Conservation (phyloP, 106 monocot species). For the Dendrobium huoshanense region DNA sequence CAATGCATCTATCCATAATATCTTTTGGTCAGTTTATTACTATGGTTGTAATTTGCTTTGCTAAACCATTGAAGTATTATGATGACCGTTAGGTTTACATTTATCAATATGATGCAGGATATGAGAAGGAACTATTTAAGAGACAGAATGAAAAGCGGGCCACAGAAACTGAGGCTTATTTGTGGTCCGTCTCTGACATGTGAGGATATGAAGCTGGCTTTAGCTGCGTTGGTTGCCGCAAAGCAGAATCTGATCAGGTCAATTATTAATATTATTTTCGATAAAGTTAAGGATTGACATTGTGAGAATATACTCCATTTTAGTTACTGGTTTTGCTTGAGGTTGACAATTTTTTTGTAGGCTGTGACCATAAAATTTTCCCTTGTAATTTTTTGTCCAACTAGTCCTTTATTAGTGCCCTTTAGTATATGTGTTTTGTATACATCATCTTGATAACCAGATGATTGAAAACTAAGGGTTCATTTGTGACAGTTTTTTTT, state of each 20-base stretch:
- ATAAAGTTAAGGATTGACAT: background rate
- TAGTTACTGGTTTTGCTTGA: too few relatives aligned
- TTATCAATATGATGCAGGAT: constrained; percentile 32
- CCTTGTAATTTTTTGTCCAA: too few relatives aligned
- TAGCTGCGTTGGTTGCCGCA: background rate
- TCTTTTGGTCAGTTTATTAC: background rate
- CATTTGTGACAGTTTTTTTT: too few relatives aligned
- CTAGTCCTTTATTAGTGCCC: background rate
- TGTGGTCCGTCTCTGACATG: constrained; percentile 76
- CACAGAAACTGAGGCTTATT: constrained; percentile 67
- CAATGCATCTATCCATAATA: background rate
- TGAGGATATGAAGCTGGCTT: background rate
- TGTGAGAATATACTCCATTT: background rate
- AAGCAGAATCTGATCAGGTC: background rate
- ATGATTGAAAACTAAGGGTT: background rate
- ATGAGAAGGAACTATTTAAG: constrained; percentile 76
- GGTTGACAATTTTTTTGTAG: too few relatives aligned
- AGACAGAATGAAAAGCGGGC: constrained; percentile 73
- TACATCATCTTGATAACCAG: background rate
- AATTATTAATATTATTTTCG: background rate
- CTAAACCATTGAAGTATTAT: background rate
- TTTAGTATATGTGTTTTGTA: background rate
- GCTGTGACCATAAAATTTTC: too few relatives aligned
- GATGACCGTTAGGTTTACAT: background rate
- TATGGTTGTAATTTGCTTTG: background rate